Evolutionary conservation across 2,329 filamentous ascomycete genomes (phyloP).

Genomic region (Decorospora gaudefroyi): DNA sequence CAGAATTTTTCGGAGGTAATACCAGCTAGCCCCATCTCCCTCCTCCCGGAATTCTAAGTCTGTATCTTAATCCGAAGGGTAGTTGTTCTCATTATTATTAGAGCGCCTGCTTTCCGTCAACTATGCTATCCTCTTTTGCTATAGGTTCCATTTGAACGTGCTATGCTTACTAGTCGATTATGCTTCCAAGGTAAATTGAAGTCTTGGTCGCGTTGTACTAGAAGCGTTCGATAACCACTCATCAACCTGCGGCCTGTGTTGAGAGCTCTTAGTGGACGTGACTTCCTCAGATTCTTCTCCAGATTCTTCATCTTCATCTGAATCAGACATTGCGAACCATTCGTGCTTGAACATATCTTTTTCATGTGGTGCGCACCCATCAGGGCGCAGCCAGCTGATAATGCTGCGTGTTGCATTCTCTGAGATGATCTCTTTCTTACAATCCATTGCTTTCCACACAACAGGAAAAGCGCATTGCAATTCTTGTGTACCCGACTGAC

Average conservation of each 20-base stretch:
- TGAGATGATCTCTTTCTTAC: background rate
- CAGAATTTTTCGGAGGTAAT: background rate
- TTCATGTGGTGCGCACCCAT: background rate
- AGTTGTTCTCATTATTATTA: too few species aligned
- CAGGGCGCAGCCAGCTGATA: background rate
- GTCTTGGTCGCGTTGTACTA: too few species aligned
- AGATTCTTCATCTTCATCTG: background rate
- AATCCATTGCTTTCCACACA: background rate
- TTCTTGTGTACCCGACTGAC: background rate
- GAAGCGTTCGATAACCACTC: too few species aligned
- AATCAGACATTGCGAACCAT: background rate
- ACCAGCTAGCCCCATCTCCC: background rate
- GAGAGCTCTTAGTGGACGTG: too few species aligned
- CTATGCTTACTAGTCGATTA: too few species aligned
- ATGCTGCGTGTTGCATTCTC: slow-evolving; percentile 1
- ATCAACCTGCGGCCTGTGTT: too few species aligned
- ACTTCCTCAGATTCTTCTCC: background rate
- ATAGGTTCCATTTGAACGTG: too few species aligned
- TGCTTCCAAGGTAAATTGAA: too few species aligned
- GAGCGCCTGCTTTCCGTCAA: too few species aligned
- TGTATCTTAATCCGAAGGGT: background rate
- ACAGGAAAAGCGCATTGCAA: background rate
- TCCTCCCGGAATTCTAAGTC: background rate
- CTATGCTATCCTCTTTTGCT: too few species aligned
- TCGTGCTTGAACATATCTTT: background rate